Evolutionary conservation across 1,139 yeast species (phyloP).

Genomic region (Suhomyces atakaporum): DNA sequence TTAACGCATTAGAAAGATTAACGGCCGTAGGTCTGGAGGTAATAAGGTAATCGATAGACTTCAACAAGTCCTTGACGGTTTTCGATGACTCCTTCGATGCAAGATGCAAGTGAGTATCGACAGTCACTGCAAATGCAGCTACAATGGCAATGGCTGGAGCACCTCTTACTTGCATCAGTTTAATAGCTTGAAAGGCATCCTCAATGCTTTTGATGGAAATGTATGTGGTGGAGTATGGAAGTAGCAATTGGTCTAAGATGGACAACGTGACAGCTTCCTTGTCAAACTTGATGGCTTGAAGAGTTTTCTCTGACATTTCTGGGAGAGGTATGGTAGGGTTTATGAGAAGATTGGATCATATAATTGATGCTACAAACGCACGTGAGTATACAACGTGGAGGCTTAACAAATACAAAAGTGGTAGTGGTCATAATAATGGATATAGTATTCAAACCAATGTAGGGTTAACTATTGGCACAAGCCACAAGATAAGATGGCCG

Average conservation of each 20-base stretch:
- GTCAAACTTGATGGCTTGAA: slow-evolving; percentile 74
- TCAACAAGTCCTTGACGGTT: slow-evolving; percentile 32
- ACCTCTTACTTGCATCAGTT: slow-evolving; percentile 92
- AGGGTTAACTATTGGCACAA: too few species aligned
- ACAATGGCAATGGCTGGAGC: slow-evolving; percentile 99
- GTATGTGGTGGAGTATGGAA: slow-evolving; percentile 79
- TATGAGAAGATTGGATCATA: too few species aligned
- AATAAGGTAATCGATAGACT: slow-evolving; percentile 64
- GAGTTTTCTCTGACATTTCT: slow-evolving; percentile 32
- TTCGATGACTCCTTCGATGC: slow-evolving; percentile 20
- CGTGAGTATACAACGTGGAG: too few species aligned
- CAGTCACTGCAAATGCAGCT: slow-evolving; percentile 81
- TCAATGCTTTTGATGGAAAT: slow-evolving; percentile 58
- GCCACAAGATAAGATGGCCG: too few species aligned
- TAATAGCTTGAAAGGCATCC: slow-evolving; percentile 81
- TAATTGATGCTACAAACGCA: slow-evolving; percentile 1
- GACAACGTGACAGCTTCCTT: slow-evolving; percentile 46
- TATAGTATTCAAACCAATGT: too few species aligned
- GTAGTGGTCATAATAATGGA: too few species aligned
- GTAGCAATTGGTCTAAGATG: slow-evolving; percentile 76
- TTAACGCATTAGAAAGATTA: slow-evolving; percentile 78
- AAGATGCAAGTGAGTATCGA: slow-evolving; percentile 50
- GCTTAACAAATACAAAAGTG: too few species aligned
- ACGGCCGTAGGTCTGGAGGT: slow-evolving; percentile 95
- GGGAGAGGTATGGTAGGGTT: too few species aligned